phyloP scores from a whole-genome alignment of 2,329 filamentous ascomycete genomes.

The Fusarium multiceps region DNA sequence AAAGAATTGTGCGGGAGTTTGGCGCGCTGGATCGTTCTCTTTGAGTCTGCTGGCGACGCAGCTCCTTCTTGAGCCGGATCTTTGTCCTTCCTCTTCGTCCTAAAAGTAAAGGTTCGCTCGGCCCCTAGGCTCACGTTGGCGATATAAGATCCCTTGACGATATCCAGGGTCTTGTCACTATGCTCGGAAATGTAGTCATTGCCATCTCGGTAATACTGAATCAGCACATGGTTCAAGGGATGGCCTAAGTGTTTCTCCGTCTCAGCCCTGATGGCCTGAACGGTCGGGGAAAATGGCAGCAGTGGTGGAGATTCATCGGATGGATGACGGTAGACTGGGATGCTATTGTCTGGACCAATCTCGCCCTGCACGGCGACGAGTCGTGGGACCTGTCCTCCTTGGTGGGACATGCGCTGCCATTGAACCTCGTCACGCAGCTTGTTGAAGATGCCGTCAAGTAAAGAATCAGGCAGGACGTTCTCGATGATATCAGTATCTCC shows the following conservation, averaged over 20 bases:
- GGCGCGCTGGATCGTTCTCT: slow-evolving; percentile 72
- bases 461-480: slow-evolving; percentile 70
- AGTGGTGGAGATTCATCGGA: slow-evolving; percentile 87
- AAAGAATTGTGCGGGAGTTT: slow-evolving; percentile 89
- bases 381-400: slow-evolving; percentile 89
- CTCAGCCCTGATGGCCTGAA: slow-evolving; percentile 73
- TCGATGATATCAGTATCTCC: slow-evolving; percentile 82
- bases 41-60: slow-evolving; percentile 23
- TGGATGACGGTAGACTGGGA: slow-evolving; percentile 95
- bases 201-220: slow-evolving; percentile 91
- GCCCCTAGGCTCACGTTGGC: slow-evolving; percentile 96
- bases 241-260: slow-evolving; percentile 82
- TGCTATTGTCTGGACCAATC: slow-evolving; percentile 73
- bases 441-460: slow-evolving; percentile 73
- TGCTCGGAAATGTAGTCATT: slow-evolving; percentile 96
- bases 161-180: slow-evolving; percentile 95
- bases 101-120: slow-evolving; percentile 87
- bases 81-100: slow-evolving; percentile 76
- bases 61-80: slow-evolving; percentile 46
- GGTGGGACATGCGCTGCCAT: slow-evolving; percentile 94
- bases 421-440: slow-evolving; percentile 77
- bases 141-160: slow-evolving; percentile 82
- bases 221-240: slow-evolving; percentile 87
- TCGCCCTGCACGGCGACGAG: slow-evolving; percentile 90
- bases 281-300: slow-evolving; percentile 77